These are phyloP conservation scores for Sarocladium strictum DNA, from an alignment of 2,329 filamentous ascomycete genomes.

Conservation along the genomic window DNA sequence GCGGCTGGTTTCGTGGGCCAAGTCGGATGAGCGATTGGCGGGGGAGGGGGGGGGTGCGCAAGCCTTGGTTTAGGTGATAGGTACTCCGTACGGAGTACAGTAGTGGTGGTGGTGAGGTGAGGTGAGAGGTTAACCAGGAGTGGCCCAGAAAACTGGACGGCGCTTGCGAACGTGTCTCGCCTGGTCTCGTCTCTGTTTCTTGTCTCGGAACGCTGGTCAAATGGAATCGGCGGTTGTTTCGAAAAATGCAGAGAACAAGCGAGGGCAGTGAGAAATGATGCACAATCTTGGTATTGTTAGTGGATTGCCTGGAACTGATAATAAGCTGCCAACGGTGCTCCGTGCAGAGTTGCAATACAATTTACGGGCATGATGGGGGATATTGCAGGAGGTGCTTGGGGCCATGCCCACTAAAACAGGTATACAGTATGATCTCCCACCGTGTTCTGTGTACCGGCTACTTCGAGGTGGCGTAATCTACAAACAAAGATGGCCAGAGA, in stretches of 20 bases:
- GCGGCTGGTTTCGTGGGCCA: constrained; percentile 1
- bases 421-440: too few relatives aligned
- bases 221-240: constrained; percentile 2
- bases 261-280: neutral
- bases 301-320: neutral
- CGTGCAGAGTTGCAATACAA: neutral
- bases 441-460: too few relatives aligned
- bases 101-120: neutral
- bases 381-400: constrained; percentile 7
- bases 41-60: constrained; percentile 7
- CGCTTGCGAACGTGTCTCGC: constrained; percentile 4
- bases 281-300: neutral
- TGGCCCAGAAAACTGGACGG: neutral
- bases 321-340: too few relatives aligned
- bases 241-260: neutral
- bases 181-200: neutral
- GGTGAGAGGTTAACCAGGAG: neutral
- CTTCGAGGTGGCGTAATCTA: too few relatives aligned
- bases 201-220: constrained; percentile 1
- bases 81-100: too few relatives aligned
- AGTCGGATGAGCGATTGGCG: constrained; percentile 1
- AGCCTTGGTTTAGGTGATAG: neutral
- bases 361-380: neutral
- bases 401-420: neutral
- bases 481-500: neutral